These are phyloP conservation scores for Exutisphaerella laricina DNA, from an alignment of 2,329 filamentous ascomycete species.

Conservation along the genomic window DNA sequence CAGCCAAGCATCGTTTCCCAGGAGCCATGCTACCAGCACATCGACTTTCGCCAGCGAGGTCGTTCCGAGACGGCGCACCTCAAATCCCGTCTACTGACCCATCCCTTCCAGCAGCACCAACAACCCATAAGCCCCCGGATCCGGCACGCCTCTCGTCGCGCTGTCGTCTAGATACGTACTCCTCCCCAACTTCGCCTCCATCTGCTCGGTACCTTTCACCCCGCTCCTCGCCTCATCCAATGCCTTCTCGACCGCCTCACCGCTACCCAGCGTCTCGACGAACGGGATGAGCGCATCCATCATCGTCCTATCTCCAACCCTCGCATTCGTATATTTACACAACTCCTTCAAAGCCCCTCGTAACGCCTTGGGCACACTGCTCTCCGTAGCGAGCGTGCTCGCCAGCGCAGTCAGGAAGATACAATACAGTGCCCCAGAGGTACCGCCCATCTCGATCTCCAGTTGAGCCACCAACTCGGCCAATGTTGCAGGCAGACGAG, in stretches of 20 bases:
- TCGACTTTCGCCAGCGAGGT: not conserved
- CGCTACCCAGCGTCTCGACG: conserved; percentile 24
- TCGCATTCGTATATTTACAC: conserved; percentile 32
- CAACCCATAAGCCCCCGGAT: conserved; percentile 36
- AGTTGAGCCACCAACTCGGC: conserved; percentile 30
- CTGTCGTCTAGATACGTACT: conserved; percentile 35
- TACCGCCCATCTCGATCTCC: conserved; percentile 35
- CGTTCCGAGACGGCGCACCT: too few species aligned
- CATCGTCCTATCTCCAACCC: conserved; percentile 34
- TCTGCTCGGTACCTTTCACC: conserved; percentile 33
- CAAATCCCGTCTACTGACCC: conserved; percentile 9
- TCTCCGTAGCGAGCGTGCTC: conserved; percentile 22
- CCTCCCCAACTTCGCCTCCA: conserved; percentile 33
- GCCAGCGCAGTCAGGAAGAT: conserved; percentile 34
- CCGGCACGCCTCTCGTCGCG: conserved; percentile 33
- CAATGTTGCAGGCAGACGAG: conserved; percentile 24
- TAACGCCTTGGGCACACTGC: conserved; percentile 23
- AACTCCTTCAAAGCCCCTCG: conserved; percentile 27
- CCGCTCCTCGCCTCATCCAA: conserved; percentile 26
- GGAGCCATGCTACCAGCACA: not conserved
- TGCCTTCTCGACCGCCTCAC: conserved; percentile 20
- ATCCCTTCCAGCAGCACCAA: conserved; percentile 33
- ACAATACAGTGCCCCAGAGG: conserved; percentile 33
- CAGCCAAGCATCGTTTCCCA: too few species aligned
- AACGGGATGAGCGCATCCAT: conserved; percentile 36